Percentiles rank a stretch among this genome's conserved stretches.
Conservation (phyloP, 495 filamentous ascomycete genomes). For the Neurospora pannonica region DNA sequence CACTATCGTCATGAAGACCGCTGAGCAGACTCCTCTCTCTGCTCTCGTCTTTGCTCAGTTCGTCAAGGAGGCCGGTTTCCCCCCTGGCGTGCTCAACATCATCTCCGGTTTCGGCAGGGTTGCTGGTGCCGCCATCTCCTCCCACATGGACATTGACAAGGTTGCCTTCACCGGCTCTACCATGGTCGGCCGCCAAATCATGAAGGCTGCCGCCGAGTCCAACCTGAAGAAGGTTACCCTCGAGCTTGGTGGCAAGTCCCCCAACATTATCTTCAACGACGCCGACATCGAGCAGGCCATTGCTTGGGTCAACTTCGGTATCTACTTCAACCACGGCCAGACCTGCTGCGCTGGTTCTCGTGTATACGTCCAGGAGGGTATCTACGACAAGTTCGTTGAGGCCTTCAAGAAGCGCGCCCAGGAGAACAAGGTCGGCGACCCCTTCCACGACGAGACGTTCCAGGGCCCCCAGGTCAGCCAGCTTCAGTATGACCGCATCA, state of each 20-base stretch:
- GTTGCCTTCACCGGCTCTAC: conserved; percentile 97
- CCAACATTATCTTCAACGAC: conserved; percentile 95
- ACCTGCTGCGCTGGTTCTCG: conserved; percentile 96
- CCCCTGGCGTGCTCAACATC: conserved; percentile 89
- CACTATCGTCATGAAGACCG: conserved; percentile 84
- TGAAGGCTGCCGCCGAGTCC: conserved; percentile 89
- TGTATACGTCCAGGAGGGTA: conserved; percentile 88
- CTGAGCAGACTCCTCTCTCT: conserved; percentile 92
- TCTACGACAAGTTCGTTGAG: conserved; percentile 90
- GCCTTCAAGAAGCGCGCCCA: conserved; percentile 79
- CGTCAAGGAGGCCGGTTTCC: conserved; percentile 92
- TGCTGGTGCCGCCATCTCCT: conserved; percentile 84
- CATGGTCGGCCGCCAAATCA: conserved; percentile 78
- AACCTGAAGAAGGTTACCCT: conserved; percentile 99
- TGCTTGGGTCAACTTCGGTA: conserved; percentile 97
- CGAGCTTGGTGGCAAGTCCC: conserved; percentile 95
- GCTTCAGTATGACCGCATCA: conserved; percentile 93
- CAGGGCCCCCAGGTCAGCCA: conserved; percentile 95
- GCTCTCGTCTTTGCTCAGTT: conserved; percentile 71
- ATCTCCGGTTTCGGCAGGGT: conserved; percentile 85
- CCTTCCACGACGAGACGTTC: conserved; percentile 81
- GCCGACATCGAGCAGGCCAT: conserved; percentile 94
- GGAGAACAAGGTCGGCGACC: conserved; percentile 84
- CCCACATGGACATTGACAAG: conserved; percentile 98
- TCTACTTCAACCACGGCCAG: conserved; percentile 98